Base-by-base conservation (phyloP, 306 rosid species). In the Pyrus communis region DNA sequence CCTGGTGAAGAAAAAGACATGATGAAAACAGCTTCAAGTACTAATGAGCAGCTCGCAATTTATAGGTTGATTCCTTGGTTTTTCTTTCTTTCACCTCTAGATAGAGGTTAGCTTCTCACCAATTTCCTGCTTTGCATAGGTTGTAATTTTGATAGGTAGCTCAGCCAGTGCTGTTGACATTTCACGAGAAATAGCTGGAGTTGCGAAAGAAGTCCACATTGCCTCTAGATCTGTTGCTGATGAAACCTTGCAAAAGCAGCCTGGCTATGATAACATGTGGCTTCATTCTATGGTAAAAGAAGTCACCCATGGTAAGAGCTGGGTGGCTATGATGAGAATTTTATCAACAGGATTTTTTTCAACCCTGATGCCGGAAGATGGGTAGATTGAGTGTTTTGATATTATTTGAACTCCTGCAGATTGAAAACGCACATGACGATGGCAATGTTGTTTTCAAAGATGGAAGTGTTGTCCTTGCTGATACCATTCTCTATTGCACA, bases 181-280 rank as follows among this genome's bases (percentile, higher is more conserved):
- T 77, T 91, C 90, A 40, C 85, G 85, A 69, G 98, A 93, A 4
- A 74, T 93, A 3, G 86, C 81, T 13, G 81, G 77, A 11, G 89
- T 90, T 75, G 98, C 98, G 54, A 88, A 88, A 86, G 91, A 91
- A 85, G 89, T 91, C 77, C 98, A 93, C 63, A 31, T 90, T 81
- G 96, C 96, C 1, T 84, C 74, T 38, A 82, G 97, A 70, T 87
- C 91, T 10, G 67, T 77, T 68, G 77, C 62, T 13, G 81, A 70
- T 40, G 80, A 70, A 67, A 68, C 78, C 46, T 57, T 82, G 21
- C 89, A 85, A 67, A 86, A 77, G 80, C n/a, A 81, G 52, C 82
- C 88, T 60, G 85, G 78, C 77, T 82, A 79, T 76, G 84, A 78
- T 63, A 90, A 88, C 63, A 67, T 87, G 74, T 93, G 97, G 97